Conservation (phyloP, 768 basidiomycete species). For the Kondoa subrosea region DNA sequence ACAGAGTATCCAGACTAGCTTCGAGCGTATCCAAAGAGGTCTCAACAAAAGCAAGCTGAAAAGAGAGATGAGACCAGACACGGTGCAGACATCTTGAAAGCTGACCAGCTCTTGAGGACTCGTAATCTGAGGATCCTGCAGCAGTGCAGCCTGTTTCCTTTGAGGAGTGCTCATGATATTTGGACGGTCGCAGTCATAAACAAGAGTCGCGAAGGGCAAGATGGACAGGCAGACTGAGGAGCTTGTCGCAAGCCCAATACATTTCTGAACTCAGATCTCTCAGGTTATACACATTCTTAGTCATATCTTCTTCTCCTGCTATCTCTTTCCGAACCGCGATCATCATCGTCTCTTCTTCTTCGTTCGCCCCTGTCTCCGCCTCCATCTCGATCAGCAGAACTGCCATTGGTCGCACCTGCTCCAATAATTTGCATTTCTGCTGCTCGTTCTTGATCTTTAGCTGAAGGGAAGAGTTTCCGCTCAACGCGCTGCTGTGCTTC, state of each 20-base stretch:
- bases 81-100: neutral
- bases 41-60: neutral
- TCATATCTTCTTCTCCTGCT: neutral
- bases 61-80: neutral
- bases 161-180: neutral
- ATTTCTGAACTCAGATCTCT: too few species aligned
- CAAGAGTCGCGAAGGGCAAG: neutral
- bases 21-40: neutral
- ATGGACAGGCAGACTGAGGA: too few species aligned
- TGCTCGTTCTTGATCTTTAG: slow-evolving; percentile 22
- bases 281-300: neutral
- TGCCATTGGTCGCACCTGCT: neutral
- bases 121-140: neutral
- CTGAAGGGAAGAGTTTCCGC: slow-evolving; percentile 16
- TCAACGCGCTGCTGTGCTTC: slow-evolving; percentile 22
- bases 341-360: neutral
- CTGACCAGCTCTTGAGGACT: neutral
- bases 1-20: neutral
- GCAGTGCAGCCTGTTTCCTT: neutral
- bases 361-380: neutral
- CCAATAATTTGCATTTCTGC: slow-evolving; percentile 19
- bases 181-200: neutral
- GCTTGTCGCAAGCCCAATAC: too few species aligned
- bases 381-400: neutral
- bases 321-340: neutral